These are phyloP conservation scores for Microthlaspi erraticum DNA, from an alignment of 345 rosid species.

Conservation along the genomic window DNA sequence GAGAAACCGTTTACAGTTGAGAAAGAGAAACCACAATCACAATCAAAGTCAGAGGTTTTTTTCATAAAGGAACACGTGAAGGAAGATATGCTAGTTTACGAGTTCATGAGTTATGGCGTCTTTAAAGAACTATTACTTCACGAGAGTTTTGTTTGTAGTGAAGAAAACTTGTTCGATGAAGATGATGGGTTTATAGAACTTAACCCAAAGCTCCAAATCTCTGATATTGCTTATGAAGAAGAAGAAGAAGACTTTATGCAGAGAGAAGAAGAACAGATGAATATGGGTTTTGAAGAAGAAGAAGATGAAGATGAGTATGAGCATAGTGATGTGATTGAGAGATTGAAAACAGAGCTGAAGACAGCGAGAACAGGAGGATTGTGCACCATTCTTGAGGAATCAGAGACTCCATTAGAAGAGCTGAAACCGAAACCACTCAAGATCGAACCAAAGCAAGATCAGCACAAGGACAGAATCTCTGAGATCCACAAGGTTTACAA, in stretches of 20 bases:
- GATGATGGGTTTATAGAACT: slow-evolving; percentile 58
- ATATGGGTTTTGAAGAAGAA: slow-evolving; percentile 29
- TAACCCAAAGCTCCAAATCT: slow-evolving; percentile 40
- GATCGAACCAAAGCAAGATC: slow-evolving; percentile 56
- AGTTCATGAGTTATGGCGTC: slow-evolving; percentile 37
- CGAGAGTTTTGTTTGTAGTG: slow-evolving; percentile 35
- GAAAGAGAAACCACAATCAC: slow-evolving; percentile 11
- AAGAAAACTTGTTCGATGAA: slow-evolving; percentile 33
- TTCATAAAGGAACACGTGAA: slow-evolving; percentile 21
- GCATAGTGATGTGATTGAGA: slow-evolving; percentile 63
- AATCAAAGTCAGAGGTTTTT: slow-evolving; percentile 1
- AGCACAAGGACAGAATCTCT: slow-evolving; percentile 48
- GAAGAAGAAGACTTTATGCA: slow-evolving; percentile 30
- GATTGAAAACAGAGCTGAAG: slow-evolving; percentile 63
- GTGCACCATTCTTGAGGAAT: slow-evolving; percentile 80
- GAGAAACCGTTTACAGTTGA: slow-evolving; percentile 33
- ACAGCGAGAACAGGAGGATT: slow-evolving; percentile 79
- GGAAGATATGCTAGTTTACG: slow-evolving; percentile 40
- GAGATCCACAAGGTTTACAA: slow-evolving; percentile 71
- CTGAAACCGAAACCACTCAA: slow-evolving; percentile 66
- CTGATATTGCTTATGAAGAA: slow-evolving; percentile 21
- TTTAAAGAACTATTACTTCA: slow-evolving; percentile 21
- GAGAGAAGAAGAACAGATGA: slow-evolving; percentile 33
- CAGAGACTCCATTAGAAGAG: slow-evolving; percentile 55
- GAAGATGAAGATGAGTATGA: slow-evolving; percentile 49